Evolutionary conservation across 2,329 filamentous ascomycete species (phyloP), one percentile per base, ranked within the genome.

Genomic region (Endoconidiophora polonica): DNA sequence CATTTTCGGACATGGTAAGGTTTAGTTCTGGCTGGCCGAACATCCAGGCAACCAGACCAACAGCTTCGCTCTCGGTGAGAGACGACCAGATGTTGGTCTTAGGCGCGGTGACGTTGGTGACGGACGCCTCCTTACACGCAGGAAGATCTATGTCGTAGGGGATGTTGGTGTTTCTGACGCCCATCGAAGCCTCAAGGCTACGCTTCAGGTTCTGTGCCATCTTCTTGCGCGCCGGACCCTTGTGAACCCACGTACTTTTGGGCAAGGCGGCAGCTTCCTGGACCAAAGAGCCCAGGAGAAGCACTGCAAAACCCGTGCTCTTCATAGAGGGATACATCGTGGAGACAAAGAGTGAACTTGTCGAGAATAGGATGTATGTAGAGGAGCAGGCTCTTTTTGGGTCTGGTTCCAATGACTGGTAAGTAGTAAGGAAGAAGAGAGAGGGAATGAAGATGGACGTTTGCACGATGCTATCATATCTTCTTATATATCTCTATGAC

Each of bases 21-120:
- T 73, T 72, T 43, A 73, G 58, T 1, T 65, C 56, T 7, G 64
- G 63, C 42, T 66, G 62, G 50, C 67, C 65, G 6, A 71, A 60
- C 22, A 68, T 58, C 29, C 65, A 63, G 60, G 65, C 68, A 14
- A 72, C 65, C 2, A 64, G 65, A 0, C 63, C 48, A 48, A 65
- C 67, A 44, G 72, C 68, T 23, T 65, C 60, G 0, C 61, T 55
- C 47, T 53, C 52, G 2, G 65, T 61, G 49, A 73, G 66, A 4
- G 59, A 59, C 2, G 62, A 57, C 66, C 67, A 70, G 20, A 66
- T 58, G 49, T 70, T 70, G 10, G 54, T 38, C 50, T 63, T 66
- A 3, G 66, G 65, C 2, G 66, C 66, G n/a, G 53, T 56, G 50
- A 59, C 46, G 18, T 53, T 55, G 14, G 56, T 53, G 6, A 48